A percentile compares a stretch with the other conserved stretches of the same genome.
These are phyloP conservation scores for Eimeria sp. DNA, from an alignment of 169 alveolate genomes.

Conservation along the genomic window DNA sequence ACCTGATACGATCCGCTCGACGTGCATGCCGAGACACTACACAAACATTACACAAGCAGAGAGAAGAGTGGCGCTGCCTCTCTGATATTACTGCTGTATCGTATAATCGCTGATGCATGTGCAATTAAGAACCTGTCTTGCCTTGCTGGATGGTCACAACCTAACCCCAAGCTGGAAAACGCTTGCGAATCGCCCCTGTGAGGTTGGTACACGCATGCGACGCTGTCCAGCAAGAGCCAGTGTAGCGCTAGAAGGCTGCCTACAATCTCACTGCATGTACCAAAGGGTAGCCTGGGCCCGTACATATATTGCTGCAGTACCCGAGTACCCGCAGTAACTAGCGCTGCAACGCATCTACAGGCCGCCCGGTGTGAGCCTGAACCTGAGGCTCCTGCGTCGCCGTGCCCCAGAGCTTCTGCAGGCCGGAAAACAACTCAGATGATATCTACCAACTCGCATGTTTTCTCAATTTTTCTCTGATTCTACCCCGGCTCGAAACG, in stretches of 20 bases:
- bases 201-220: not conserved
- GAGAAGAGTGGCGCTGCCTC: not conserved
- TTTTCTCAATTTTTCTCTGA: not conserved
- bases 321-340: not conserved
- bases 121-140: not conserved
- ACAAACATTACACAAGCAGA: not conserved
- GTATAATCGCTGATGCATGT: not conserved
- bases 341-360: not conserved
- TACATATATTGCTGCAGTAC: not conserved
- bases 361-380: too few species aligned
- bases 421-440: too few species aligned
- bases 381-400: too few species aligned
- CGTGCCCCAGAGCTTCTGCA: too few species aligned
- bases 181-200: not conserved
- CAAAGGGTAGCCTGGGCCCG: not conserved
- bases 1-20: not conserved
- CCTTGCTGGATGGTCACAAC: not conserved
- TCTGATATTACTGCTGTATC: not conserved
- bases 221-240: not conserved
- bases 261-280: not conserved
- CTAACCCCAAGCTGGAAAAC: not conserved
- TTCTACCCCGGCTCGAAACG: not conserved
- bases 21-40: not conserved
- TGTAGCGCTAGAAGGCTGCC: not conserved
- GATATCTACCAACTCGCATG: too few species aligned